Conservation (phyloP, 805 yeast species). For the Komagataella phaffii region DNA sequence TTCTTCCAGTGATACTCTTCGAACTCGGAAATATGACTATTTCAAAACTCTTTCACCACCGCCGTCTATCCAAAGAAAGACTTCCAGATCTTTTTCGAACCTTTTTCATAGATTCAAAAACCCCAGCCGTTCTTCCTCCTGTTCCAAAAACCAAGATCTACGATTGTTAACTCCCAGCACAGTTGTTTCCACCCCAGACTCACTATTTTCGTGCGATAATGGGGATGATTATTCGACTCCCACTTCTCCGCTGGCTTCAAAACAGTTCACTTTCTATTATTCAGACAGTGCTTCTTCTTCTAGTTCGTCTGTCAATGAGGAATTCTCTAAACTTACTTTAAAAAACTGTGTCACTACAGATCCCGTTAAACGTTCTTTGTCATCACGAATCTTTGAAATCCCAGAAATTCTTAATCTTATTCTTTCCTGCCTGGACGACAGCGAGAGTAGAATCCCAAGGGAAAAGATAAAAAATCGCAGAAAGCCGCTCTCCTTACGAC, state of each 20-base stretch:
- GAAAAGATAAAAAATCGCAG: conserved; percentile 50
- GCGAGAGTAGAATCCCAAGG: conserved; percentile 34
- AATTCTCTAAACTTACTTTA: not conserved
- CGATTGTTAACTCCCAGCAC: not conserved
- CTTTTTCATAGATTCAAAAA: not conserved
- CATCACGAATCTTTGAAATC: conserved; percentile 37
- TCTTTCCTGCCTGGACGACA: conserved; percentile 36
- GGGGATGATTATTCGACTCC: not conserved
- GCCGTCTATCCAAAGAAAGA: conserved; percentile 4
- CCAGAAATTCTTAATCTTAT: conserved; percentile 67
- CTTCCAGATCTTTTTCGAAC: conserved; percentile 4
- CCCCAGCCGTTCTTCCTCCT: not conserved
- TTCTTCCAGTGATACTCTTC: not conserved
- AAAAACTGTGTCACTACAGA: not conserved
- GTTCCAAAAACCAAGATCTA: not conserved
- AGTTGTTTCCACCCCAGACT: not conserved
- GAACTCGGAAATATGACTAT: not conserved
- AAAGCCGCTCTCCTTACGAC: conserved; percentile 53
- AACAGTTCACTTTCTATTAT: not conserved
- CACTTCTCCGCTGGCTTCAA: not conserved
- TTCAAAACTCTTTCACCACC: conserved; percentile 4
- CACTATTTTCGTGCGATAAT: not conserved
- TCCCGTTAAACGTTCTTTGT: not conserved
- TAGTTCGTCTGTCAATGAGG: not conserved
- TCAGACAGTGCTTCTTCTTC: not conserved